Percentiles rank a stretch among this genome's conserved stretches.
Conservation (phyloP, 2,329 filamentous ascomycete species). For the Sphaerulina vaccinii region DNA sequence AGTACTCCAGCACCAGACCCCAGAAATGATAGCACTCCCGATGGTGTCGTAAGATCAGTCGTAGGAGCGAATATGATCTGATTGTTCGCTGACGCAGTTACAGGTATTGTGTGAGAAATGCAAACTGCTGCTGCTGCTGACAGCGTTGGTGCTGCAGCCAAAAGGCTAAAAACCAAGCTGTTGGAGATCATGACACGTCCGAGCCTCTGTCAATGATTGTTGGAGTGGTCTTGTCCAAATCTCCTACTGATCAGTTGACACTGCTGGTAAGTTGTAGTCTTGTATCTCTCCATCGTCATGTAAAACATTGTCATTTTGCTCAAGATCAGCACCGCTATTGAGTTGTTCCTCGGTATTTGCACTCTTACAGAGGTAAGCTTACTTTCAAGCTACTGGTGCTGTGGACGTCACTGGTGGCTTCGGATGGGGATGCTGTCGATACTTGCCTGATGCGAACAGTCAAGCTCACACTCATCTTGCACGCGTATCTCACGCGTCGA, state of each 20-base stretch:
- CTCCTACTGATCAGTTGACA: too few species aligned
- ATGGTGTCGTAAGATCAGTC: slow-evolving; percentile 14
- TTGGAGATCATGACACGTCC: slow-evolving; percentile 8
- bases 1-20: slow-evolving; percentile 20
- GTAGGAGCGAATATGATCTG: slow-evolving; percentile 14
- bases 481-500: too few species aligned
- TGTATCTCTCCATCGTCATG: background rate
- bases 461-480: background rate
- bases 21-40: slow-evolving; percentile 20
- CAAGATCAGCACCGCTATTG: slow-evolving; percentile 7
- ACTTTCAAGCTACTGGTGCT: background rate
- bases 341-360: slow-evolving; percentile 2
- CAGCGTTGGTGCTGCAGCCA: slow-evolving; percentile 9
- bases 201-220: too few species aligned
- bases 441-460: background rate
- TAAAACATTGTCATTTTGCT: background rate
- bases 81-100: slow-evolving; percentile 17
- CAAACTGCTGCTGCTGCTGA: slow-evolving; percentile 15
- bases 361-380: background rate
- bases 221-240: too few species aligned
- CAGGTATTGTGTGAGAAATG: slow-evolving; percentile 14
- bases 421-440: background rate
- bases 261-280: too few species aligned
- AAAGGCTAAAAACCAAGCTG: background rate
- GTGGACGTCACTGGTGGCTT: background rate